Evolutionary conservation across 1,284 basidiomycete genomes (phyloP).

Genomic region (Sporisorium reilianum): DNA sequence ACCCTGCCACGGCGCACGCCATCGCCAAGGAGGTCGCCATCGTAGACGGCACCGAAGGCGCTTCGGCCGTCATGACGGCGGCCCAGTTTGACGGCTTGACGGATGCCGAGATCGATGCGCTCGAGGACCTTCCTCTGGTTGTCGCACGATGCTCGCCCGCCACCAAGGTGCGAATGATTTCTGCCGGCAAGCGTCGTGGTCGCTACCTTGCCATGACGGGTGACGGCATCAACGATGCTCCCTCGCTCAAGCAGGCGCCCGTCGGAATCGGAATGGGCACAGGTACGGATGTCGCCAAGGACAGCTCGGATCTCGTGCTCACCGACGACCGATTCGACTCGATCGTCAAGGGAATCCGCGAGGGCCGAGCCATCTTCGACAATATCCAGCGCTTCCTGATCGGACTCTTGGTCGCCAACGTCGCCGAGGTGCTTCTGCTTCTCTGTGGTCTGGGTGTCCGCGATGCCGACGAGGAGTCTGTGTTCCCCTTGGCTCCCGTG

Average conservation of each 20-base stretch:
- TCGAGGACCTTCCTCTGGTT: constrained; percentile 55
- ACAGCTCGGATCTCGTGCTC: constrained; percentile 68
- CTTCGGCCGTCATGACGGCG: constrained; percentile 56
- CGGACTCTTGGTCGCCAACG: constrained; percentile 61
- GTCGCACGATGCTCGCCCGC: constrained; percentile 63
- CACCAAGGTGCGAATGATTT: constrained; percentile 66
- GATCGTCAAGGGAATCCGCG: constrained; percentile 60
- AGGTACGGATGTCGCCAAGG: constrained; percentile 79
- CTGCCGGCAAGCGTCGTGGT: constrained; percentile 53
- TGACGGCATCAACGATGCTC: constrained; percentile 76
- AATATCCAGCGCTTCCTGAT: constrained; percentile 65
- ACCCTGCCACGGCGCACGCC: constrained; percentile 59
- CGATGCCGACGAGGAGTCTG: constrained; percentile 54
- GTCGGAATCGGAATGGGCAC: constrained; percentile 77
- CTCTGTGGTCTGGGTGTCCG: constrained; percentile 62
- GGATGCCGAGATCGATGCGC: constrained; percentile 57
- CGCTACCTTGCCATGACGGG: constrained; percentile 62
- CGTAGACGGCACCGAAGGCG: constrained; percentile 50
- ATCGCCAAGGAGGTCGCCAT: constrained; percentile 62
- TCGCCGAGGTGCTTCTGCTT: constrained; percentile 62
- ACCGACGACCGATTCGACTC: constrained; percentile 63
- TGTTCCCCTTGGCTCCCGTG: constrained; percentile 62
- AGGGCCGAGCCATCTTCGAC: constrained; percentile 64
- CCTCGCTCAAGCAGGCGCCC: constrained; percentile 73
- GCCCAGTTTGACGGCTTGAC: constrained; percentile 57